Base-by-base conservation (phyloP, 2,329 filamentous ascomycete genomes). In the Stagonosporopsis cucurbitacearum region DNA sequence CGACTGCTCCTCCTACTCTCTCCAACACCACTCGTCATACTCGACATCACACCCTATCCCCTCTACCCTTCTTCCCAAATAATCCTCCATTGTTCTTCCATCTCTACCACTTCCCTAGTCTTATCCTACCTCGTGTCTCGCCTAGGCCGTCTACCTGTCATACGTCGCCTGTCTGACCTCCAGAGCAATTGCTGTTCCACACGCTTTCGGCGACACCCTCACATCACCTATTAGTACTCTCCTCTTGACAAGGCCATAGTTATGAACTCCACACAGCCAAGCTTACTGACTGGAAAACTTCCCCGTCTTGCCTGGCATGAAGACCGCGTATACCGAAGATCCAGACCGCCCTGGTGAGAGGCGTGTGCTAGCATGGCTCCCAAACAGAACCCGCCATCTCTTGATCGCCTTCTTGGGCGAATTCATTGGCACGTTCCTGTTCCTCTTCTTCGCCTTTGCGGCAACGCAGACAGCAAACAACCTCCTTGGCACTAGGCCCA, bases 401-500 rank as follows among this genome's bases (percentile, higher is more conserved):
- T 66, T 81, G 62, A 72, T 81, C 56, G 77, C 79, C 51, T 78
- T 78, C 71, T 53, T 79, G 17, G 80, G 79, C 20, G 75, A 78
- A 40, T 72, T 75, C 40, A 66, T 75, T 4, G 75, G 75, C 35
- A 78, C 75, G 1, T 74, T 70, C 33, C 60, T 77, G 56, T 78
- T 78, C 61, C 59, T 78, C 2, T 77, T 75, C 66, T 76, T 77
- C 43, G 74, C 74, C 7, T 77, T 76, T 48, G 69, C 71, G 12
- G 75, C 65, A 23, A 76, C 74, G 2, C 70, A 75, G 37, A 73
- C 76, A 22, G 74, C 74, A 37, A 77, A 76, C 41, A 74, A 70
- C 3, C 59, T 68, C 15, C 70, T 67, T 25, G 61, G 64, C 19
- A 60, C 59, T 35, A 42, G 53, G 2, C 46, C 62, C 4, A 68